Evolutionary conservation across 2,329 filamentous ascomycete genomes (phyloP), one percentile per base, ranked within the genome.

Genomic region (Neonectria ditissima): DNA sequence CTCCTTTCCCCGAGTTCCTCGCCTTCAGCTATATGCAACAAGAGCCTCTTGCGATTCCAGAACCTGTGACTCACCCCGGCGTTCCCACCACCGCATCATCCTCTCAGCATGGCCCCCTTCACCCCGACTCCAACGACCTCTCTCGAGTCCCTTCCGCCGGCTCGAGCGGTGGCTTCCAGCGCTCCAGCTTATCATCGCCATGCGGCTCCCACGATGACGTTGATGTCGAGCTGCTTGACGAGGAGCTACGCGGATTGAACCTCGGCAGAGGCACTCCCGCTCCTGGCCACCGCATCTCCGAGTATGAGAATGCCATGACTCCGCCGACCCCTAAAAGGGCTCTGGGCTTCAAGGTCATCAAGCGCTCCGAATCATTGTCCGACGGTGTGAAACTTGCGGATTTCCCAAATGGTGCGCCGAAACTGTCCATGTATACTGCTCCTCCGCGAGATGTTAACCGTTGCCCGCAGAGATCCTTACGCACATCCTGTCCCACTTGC

Each of bases 401-500:
- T 68, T 90, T 97, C 67, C 94, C 95, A 7, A 97, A 97, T 82
- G 94, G 94, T 97, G 81, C 72, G 85, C 75, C 7, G 22, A 34
- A 55, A 14, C 10, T 37, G 9, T 39, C 28, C 13, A 52, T 43
- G 14, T 32, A 26, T 26, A 26, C 24, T 26, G 34, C 22, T 54
- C 37, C n/a, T 26, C 26, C 45, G 11, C 14, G 9, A 13, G 44
- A 24, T 59, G 28, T 64, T 73, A 56, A 72, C 54, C 75, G 56
- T 16, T 47, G 24, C 22, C 8, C 61, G 37, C 78, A 97, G 96
- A 99, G 84, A 90, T 98, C 61, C 80, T 98, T 78, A 97, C 93
- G 11, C 94, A 97, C 74, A 90, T 97, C 32, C 81, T 98, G 61
- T 97, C 96, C 41, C 92, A 98, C 80, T 84, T 99, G 55, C 91